Evolutionary conservation across 441 rosid species (phyloP).

Genomic region (Erodium moschatum): DNA sequence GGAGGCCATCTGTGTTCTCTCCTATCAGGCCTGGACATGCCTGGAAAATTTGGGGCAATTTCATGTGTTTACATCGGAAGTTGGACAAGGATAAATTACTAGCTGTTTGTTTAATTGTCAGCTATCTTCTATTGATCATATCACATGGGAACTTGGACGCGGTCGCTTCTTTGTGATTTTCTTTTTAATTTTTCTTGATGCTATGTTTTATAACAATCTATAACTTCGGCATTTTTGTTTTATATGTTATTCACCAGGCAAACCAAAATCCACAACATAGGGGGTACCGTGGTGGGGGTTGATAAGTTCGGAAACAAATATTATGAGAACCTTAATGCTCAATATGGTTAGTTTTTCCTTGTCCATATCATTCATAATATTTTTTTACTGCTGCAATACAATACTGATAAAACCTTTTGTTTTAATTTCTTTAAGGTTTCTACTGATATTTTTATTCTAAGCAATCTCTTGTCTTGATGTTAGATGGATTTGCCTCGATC

Average conservation of each 20-base stretch:
- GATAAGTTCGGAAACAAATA: constrained; percentile 92
- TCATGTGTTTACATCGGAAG: not conserved
- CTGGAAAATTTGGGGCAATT: not conserved
- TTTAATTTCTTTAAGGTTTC: not conserved
- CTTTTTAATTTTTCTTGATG: not conserved
- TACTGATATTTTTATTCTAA: not conserved
- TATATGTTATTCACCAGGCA: constrained; percentile 40
- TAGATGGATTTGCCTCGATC: not conserved
- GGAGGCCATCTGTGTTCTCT: not conserved
- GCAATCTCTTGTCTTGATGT: not conserved
- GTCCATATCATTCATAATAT: not conserved
- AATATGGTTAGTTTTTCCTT: constrained; percentile 48
- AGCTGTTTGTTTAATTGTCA: not conserved
- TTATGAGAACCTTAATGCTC: constrained; percentile 61
- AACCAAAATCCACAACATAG: constrained; percentile 84
- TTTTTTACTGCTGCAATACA: not conserved
- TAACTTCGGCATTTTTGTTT: constrained; percentile 9
- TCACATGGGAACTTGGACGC: not conserved
- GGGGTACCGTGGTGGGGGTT: constrained; percentile 75
- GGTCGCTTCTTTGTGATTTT: not conserved
- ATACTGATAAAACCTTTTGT: not conserved
- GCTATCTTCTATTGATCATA: too few species aligned
- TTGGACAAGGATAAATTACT: not conserved
- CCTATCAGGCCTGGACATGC: not conserved
- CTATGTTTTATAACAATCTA: constrained; percentile 7